Base-by-base conservation (phyloP, 768 basidiomycete genomes). In the Clitopilus hobsonii region DNA sequence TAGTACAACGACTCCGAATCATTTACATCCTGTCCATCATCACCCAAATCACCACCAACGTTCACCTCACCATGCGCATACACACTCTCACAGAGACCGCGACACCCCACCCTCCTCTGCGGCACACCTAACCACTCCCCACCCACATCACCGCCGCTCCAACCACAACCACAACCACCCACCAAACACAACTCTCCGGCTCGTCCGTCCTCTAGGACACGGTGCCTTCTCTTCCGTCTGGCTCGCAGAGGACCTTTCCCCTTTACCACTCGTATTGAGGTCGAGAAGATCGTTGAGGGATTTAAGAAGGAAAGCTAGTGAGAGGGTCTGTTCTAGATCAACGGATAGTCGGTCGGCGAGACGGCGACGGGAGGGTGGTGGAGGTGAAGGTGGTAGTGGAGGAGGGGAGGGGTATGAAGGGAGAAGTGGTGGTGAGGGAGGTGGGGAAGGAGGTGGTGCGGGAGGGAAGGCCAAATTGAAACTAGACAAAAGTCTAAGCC, bases 151-250 rank as follows among this genome's bases (percentile, higher is more conserved):
- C n/a, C 24, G 13, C 23, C n/a, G 6, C 29, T 16, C n/a, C 57
- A n/a, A 41, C 7, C 27, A 14, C 54, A 25, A 14, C 22, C 20
- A 27, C 54, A 2, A 65, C 72, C n/a, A 67, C 74, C 16, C 71
- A 85, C 27, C 49, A 7, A 51, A 27, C 22, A 51, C 49, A 5
- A 51, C 27, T 13, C 49, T 51, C 16, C 72, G 72, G 20, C 79
- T 91, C 6, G 60, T 82, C 26, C 74, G 73, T 1, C 68, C 74
- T 3, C 75, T 92, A 2, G 89, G 89, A 20, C 79, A 82, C 29
- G 89, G 89, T 38, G 81, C 88, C 1, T 92, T 92, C 67, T 85
- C 83, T 48, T 77, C 77, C 49, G 89, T 92, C 13, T 91, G 88
- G 86, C 78, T 89, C 6, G 88, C 86, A 1, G 74, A 78, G 45